Evolutionary conservation across 345 rosid species (phyloP).

Genomic region (Brassica incana): DNA sequence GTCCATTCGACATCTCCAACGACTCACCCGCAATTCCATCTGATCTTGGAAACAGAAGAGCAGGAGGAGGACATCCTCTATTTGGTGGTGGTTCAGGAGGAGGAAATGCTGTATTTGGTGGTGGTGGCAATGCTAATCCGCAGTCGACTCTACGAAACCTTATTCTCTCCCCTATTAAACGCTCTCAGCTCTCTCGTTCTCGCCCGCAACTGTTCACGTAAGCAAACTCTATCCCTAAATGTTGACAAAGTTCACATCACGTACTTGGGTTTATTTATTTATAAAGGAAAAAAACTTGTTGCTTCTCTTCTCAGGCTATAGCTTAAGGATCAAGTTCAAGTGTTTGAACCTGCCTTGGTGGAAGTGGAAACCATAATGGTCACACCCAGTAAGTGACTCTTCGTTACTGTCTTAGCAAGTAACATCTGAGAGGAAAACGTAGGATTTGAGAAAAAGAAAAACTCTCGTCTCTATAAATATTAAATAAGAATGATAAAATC

Average conservation of each 20-base stretch:
- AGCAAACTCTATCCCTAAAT: constrained; percentile 30
- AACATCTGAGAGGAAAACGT: neutral
- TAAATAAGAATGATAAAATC: constrained; percentile 35
- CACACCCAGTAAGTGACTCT: constrained; percentile 30
- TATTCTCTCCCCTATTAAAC: constrained; percentile 88
- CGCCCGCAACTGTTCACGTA: constrained; percentile 76
- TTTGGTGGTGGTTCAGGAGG: constrained; percentile 38
- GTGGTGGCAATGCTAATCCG: constrained; percentile 55
- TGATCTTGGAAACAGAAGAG: constrained; percentile 64
- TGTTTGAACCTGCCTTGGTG: constrained; percentile 29
- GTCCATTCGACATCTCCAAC: constrained; percentile 66
- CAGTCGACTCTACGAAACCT: constrained; percentile 79
- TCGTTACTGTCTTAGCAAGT: neutral
- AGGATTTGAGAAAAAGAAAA: constrained; percentile 12
- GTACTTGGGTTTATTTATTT: constrained; percentile 1
- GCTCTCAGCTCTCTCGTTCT: constrained; percentile 84
- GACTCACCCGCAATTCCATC: constrained; percentile 61
- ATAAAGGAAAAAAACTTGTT: neutral
- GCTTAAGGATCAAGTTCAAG: constrained; percentile 20
- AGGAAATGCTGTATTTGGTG: constrained; percentile 46
- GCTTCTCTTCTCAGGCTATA: constrained; percentile 34
- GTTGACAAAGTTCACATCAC: neutral
- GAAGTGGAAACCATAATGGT: constrained; percentile 22
- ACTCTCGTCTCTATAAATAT: constrained; percentile 35
- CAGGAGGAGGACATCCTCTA: constrained; percentile 42